Percentiles rank a stretch among this genome's conserved stretches.
Evolutionary conservation across 2,329 filamentous ascomycete genomes (phyloP).

Genomic region (Talaromyces sp.): DNA sequence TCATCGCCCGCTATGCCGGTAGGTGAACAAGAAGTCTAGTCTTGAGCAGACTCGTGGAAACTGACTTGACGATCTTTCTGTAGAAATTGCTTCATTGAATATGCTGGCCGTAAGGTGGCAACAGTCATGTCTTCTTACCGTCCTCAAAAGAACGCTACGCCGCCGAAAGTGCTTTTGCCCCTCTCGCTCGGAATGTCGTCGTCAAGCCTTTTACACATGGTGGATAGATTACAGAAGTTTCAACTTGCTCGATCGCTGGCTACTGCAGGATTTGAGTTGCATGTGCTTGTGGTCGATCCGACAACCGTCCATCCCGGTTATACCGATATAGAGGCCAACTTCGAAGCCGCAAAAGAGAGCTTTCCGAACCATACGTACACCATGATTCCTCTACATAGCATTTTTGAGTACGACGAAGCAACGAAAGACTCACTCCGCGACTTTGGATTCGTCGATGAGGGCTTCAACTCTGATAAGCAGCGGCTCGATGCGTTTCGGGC

Average conservation of each 20-base stretch:
- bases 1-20: constrained; percentile 59
- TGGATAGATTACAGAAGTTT: constrained; percentile 65
- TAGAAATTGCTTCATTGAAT: constrained; percentile 73
- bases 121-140: constrained; percentile 71
- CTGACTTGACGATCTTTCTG: neutral
- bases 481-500: constrained; percentile 56
- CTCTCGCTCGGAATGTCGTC: constrained; percentile 83
- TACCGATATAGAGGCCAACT: constrained; percentile 27
- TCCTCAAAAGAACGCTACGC: constrained; percentile 38
- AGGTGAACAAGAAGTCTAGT: constrained; percentile 22
- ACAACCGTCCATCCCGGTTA: constrained; percentile 27
- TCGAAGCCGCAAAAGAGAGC: constrained; percentile 49
- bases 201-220: constrained; percentile 68
- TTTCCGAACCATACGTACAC: constrained; percentile 67
- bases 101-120: constrained; percentile 72
- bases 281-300: constrained; percentile 43
- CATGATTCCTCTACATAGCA: constrained; percentile 60
- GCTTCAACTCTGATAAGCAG: constrained; percentile 35
- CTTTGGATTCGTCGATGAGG: constrained; percentile 30
- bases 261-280: constrained; percentile 64
- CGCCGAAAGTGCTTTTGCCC: constrained; percentile 65
- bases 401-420: constrained; percentile 47
- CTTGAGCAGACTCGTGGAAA: constrained; percentile 1
- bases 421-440: constrained; percentile 32
- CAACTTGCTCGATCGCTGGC: constrained; percentile 61